phyloP scores from a whole-genome alignment of 2,329 filamentous ascomycete genomes.

The Aspergillus sergii region DNA sequence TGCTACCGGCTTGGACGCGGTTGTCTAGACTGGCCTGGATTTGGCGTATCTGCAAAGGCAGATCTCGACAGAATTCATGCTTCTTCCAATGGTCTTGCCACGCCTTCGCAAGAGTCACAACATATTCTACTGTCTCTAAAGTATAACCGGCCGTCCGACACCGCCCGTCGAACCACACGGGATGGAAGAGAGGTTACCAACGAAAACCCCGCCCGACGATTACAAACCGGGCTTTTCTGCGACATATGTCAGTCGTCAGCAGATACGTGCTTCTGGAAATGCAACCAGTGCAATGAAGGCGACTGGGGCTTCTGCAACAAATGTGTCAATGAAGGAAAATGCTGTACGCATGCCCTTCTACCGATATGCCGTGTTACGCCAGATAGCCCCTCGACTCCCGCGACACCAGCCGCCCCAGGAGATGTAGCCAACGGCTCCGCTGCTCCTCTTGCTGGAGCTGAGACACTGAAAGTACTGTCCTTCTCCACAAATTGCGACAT shows the following conservation, averaged over 20 bases:
- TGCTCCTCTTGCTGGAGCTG: constrained; percentile 42
- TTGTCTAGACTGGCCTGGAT: constrained; percentile 86
- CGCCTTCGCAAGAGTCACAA: constrained; percentile 35
- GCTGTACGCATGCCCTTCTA: constrained; percentile 79
- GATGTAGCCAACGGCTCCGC: constrained; percentile 28
- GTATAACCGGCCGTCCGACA: constrained; percentile 35
- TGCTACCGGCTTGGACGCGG: constrained; percentile 79
- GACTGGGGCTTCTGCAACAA: constrained; percentile 93
- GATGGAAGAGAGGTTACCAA: constrained; percentile 57
- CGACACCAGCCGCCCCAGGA: constrained; percentile 16
- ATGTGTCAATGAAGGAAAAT: constrained; percentile 80
- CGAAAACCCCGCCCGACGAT: constrained; percentile 67
- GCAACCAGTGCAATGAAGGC: constrained; percentile 81
- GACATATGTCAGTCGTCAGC: constrained; percentile 71
- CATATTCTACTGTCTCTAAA: constrained; percentile 52
- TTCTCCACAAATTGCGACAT: constrained; percentile 79
- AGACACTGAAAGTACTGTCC: constrained; percentile 66
- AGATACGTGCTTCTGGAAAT: constrained; percentile 89
- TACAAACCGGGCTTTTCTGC: constrained; percentile 85
- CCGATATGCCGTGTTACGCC: constrained; percentile 67
- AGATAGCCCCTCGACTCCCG: constrained; percentile 12
- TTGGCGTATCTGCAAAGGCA: constrained; percentile 70
- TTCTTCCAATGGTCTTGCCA: constrained; percentile 25
- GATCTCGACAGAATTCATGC: constrained; percentile 63
- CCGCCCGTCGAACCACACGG: constrained; percentile 33